A percentile compares a stretch with the other conserved stretches of the same genome.
Conservation (phyloP, 2,329 filamentous ascomycete genomes). For the Pyrenophora teres region DNA sequence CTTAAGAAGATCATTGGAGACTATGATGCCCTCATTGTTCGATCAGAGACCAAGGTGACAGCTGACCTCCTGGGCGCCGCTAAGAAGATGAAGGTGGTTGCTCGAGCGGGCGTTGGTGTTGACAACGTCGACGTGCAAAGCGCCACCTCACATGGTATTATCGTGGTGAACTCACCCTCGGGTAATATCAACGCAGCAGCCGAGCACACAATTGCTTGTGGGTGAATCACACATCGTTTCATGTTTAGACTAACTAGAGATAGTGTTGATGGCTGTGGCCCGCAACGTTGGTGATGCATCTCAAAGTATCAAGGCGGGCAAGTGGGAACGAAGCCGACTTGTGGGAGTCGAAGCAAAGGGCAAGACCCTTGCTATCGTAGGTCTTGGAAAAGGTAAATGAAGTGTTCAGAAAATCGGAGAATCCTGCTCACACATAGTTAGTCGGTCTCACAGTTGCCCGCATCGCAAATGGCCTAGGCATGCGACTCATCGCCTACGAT, state of each 20-base stretch:
- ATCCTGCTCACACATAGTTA: conserved; percentile 35
- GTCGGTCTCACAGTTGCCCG: conserved; percentile 78
- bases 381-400: conserved; percentile 71
- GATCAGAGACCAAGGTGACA: conserved; percentile 82
- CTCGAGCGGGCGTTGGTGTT: conserved; percentile 76
- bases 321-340: conserved; percentile 75
- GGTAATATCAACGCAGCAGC: conserved; percentile 83
- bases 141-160: conserved; percentile 73
- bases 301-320: conserved; percentile 69
- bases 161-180: conserved; percentile 78
- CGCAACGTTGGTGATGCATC: conserved; percentile 74
- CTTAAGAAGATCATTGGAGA: conserved; percentile 68
- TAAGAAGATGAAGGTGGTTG: conserved; percentile 74
- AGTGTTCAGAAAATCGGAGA: too few relatives aligned
- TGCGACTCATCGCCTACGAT: conserved; percentile 75
- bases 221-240: conserved; percentile 17
- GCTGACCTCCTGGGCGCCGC: conserved; percentile 68
- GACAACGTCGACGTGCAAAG: conserved; percentile 79
- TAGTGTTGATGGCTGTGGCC: conserved; percentile 72
- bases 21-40: conserved; percentile 78
- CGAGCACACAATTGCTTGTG: conserved; percentile 70
- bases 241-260: conserved; percentile 30
- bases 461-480: conserved; percentile 77
- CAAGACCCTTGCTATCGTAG: conserved; percentile 77
- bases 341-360: conserved; percentile 79